phyloP scores from a whole-genome alignment of 2,329 filamentous ascomycete genomes.

The Xylariaceae sp. region DNA sequence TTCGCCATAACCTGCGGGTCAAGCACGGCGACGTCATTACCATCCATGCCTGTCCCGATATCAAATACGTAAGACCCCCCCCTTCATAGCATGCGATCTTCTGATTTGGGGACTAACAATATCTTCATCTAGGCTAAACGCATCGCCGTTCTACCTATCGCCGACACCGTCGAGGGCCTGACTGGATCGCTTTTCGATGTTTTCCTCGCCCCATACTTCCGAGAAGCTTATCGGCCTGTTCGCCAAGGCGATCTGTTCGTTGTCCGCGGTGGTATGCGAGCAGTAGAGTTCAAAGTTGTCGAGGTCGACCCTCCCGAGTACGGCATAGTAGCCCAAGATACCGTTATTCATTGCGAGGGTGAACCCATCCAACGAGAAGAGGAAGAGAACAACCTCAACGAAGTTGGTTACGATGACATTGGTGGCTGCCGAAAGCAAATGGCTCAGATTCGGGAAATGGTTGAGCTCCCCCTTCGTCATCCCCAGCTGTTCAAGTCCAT shows the following conservation, averaged over 20 bases:
- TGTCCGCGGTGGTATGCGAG: conserved; percentile 94
- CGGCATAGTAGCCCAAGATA: conserved; percentile 97
- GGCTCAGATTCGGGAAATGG: conserved; percentile 98
- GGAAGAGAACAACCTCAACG: conserved; percentile 98
- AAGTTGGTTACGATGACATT: conserved; percentile 98
- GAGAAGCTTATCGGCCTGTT: conserved; percentile 95
- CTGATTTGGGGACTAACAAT: conserved; percentile 95
- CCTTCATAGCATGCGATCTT: conserved; percentile 88
- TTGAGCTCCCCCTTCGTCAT: conserved; percentile 93
- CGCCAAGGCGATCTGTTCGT: conserved; percentile 98
- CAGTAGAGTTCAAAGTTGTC: conserved; percentile 99
- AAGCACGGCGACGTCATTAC: conserved; percentile 98
- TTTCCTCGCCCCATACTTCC: conserved; percentile 99
- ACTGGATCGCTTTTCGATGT: conserved; percentile 98
- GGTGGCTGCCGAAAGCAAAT: conserved; percentile 99
- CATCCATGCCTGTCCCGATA: conserved; percentile 95
- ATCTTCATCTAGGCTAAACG: conserved; percentile 91
- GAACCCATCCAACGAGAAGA: conserved; percentile 95
- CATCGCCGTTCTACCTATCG: conserved; percentile 95
- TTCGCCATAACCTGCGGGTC: conserved; percentile 95
- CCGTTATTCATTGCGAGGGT: conserved; percentile 97
- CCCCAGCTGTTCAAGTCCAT: conserved; percentile 99
- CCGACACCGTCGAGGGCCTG: conserved; percentile 95
- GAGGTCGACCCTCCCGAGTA: conserved; percentile 98
- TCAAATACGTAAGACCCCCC: conserved; percentile 87